These are phyloP conservation scores for Coniophora puteana DNA, from an alignment of 1,284 basidiomycete genomes.

Conservation along the genomic window DNA sequence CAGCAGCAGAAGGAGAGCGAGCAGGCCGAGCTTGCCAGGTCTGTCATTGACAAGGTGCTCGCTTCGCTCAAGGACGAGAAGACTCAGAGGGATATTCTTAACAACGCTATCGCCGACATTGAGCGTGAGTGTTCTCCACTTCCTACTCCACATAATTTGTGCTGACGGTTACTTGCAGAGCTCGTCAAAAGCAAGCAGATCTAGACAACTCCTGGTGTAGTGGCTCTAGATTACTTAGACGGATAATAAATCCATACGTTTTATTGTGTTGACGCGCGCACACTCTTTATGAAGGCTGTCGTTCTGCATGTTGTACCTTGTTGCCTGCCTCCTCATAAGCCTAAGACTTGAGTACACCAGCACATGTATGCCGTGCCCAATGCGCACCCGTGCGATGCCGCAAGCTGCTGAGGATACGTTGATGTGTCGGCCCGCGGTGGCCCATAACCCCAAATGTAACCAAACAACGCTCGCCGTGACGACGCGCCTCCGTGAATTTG, in stretches of 20 bases:
- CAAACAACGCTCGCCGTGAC: slow-evolving; percentile 29
- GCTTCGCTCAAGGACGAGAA: slow-evolving; percentile 86
- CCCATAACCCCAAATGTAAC: slow-evolving; percentile 24
- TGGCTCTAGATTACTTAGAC: slow-evolving; percentile 25
- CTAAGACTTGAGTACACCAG: not conserved
- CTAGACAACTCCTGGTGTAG: slow-evolving; percentile 27
- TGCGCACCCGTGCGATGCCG: too few relatives aligned
- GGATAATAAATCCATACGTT: not conserved
- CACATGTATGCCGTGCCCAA: not conserved
- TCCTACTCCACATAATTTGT: not conserved
- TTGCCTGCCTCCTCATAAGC: too few relatives aligned
- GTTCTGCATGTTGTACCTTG: slow-evolving; percentile 1
- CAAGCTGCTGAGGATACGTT: too few relatives aligned
- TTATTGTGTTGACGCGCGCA: too few relatives aligned
- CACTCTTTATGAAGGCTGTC: not conserved
- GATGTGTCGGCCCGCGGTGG: not conserved
- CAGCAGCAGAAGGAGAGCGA: slow-evolving; percentile 96
- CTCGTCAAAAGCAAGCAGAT: slow-evolving; percentile 72
- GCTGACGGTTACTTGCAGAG: slow-evolving; percentile 35
- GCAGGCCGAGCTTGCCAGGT: slow-evolving; percentile 87
- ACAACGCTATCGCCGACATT: slow-evolving; percentile 84
- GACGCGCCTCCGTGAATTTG: slow-evolving; percentile 27
- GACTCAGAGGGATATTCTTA: slow-evolving; percentile 89
- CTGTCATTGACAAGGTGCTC: slow-evolving; percentile 85
- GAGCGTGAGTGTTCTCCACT: slow-evolving; percentile 69